These are phyloP conservation scores for Colletotrichum melonis DNA, from an alignment of 2,329 filamentous ascomycete genomes.

Conservation along the genomic window DNA sequence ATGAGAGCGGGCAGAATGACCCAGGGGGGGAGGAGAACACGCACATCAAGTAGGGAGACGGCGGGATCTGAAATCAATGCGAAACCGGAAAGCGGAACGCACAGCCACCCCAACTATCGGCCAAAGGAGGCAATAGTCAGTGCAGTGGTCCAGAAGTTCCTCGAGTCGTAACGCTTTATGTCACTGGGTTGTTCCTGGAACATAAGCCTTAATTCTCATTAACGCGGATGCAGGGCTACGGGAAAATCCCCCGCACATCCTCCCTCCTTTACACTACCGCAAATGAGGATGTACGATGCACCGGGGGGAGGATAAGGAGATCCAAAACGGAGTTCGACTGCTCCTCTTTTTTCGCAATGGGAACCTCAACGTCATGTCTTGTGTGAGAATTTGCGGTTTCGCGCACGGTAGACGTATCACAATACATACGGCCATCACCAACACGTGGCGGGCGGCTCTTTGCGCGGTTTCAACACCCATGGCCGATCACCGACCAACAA, in stretches of 20 bases:
- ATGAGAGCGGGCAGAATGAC: not conserved
- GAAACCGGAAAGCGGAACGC: conserved; percentile 35
- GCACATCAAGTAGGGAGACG: conserved; percentile 18
- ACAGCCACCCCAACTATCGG: conserved; percentile 31
- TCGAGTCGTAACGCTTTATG: not conserved
- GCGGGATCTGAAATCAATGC: conserved; percentile 36
- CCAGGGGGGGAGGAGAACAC: not conserved
- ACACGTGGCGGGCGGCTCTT: not conserved
- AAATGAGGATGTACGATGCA: not conserved
- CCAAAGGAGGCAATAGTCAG: conserved; percentile 22
- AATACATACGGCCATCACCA: not conserved
- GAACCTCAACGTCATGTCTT: not conserved
- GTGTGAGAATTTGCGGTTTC: conserved; percentile 15
- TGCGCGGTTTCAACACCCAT: not conserved
- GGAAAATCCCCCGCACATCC: conserved; percentile 26
- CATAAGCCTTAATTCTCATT: not conserved
- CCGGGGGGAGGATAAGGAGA: not conserved
- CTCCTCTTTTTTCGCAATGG: not conserved
- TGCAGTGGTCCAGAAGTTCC: not conserved
- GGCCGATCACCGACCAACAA: not conserved
- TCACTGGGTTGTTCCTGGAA: conserved; percentile 8
- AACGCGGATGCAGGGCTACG: conserved; percentile 6
- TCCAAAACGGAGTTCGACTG: not conserved
- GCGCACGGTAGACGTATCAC: conserved; percentile 23
- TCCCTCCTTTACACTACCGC: not conserved